Evolutionary conservation across 345 rosid genomes (phyloP), one percentile per base, ranked within the genome.

Genomic region (Zanthoxylum bungeanum): DNA sequence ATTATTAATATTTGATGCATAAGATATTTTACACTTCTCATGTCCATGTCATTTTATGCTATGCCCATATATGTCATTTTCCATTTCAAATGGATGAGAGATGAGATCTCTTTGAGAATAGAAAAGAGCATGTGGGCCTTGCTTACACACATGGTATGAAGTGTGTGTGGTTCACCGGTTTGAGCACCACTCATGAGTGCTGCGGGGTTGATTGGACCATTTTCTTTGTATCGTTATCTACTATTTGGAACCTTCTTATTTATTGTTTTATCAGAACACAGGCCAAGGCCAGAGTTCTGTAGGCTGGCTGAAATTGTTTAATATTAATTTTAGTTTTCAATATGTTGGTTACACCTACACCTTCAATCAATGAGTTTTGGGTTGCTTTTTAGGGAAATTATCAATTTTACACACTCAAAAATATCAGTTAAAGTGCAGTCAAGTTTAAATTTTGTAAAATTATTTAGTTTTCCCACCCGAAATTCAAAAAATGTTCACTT

Each of bases 121-220:
- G 25, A 50, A 39, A 67, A 40, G 52, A 64, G 52, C 36, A 16
- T 3, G 37, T 37, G 68, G 49, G 7, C 68, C 25, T 5, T 12
- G 19, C 49, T 28, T 28, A 14, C 31, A 22, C 31, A 22, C 50
- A 36, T n/a, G 9, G 44, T 65, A 31, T 6, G n/a, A 11, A 37
- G 19, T 66, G 16, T 14, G 33, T 24, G 16, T 37, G 33, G 60
- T 36, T 67, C 42, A 51, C 47, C 49, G 28, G 19, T 11, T 5
- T 62, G 22, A 66, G 44, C 34, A 14, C 71, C 21, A 37, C 46
- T 36, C 49, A 53, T 6, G 66, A 4, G 59, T 47, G 2, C n/a
- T 52, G 61, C 2, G 61, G 36, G 62, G 37, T 25, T 53, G 71
- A 68, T 53, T 68, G 68, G 68, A 44, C 68, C 39, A 27, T 27